These are phyloP conservation scores for Isochrysis galbana DNA, from an alignment of 78 protist species.

Conservation along the genomic window DNA sequence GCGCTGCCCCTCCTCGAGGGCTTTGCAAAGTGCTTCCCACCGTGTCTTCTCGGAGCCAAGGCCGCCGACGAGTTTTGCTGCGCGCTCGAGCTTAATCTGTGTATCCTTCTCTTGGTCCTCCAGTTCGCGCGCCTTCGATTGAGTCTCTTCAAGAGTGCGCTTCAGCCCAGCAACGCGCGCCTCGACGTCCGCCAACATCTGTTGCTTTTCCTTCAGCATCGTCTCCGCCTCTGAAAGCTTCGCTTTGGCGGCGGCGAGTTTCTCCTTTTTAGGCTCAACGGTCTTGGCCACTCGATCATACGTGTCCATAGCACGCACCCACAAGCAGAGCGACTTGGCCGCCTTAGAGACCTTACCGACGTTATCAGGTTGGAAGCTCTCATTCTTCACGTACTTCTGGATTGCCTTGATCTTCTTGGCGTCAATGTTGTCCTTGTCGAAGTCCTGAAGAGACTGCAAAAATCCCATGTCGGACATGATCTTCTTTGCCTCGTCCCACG, in stretches of 20 bases:
- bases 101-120: conserved; percentile 54
- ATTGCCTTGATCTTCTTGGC: not conserved
- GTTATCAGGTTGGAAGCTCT: conserved; percentile 51
- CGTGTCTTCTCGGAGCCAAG: conserved; percentile 19
- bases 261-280: conserved; percentile 64
- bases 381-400: conserved; percentile 31
- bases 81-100: conserved; percentile 65
- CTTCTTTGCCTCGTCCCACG: conserved; percentile 62
- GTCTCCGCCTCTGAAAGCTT: conserved; percentile 48
- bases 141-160: not conserved
- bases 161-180: conserved; percentile 21
- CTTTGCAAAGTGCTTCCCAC: not conserved
- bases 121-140: conserved; percentile 38
- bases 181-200: conserved; percentile 56
- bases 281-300: conserved; percentile 56
- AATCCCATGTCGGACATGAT: conserved; percentile 60
- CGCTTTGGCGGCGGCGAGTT: conserved; percentile 50
- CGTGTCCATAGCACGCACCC: conserved; percentile 70
- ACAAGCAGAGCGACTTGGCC: conserved; percentile 61
- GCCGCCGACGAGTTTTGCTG: conserved; percentile 63
- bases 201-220: conserved; percentile 37
- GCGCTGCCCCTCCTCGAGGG: not conserved
- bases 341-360: conserved; percentile 58
- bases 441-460: conserved; percentile 45
- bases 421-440: conserved; percentile 71